These are phyloP conservation scores for Kickxella alabastrina DNA, from an alignment of 192 early-diverging fungal species.

Conservation along the genomic window DNA sequence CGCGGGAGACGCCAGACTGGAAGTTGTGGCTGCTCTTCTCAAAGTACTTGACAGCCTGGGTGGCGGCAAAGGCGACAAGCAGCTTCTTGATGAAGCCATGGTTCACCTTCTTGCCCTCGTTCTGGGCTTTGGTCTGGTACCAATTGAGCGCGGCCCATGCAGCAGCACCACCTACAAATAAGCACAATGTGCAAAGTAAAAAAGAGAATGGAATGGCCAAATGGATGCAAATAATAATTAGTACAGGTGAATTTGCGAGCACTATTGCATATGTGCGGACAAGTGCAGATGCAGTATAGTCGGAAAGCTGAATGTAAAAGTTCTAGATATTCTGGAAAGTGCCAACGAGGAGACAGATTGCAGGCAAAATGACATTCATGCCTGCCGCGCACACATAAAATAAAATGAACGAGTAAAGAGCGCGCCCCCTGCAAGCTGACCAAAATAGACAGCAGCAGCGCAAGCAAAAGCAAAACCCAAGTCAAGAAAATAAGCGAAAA, in stretches of 20 bases:
- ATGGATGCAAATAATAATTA: neutral
- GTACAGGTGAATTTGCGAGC: no score
- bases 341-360: no score
- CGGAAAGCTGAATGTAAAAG: no score
- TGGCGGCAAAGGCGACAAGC: conserved; percentile 42
- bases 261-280: no score
- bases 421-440: neutral
- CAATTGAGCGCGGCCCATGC: conserved; percentile 51
- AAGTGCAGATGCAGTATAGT: neutral
- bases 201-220: neutral
- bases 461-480: neutral
- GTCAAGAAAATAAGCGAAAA: neutral
- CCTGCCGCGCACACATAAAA: no score
- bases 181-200: neutral
- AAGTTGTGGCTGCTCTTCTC: conserved; percentile 43
- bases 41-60: conserved; percentile 45
- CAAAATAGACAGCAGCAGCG: neutral
- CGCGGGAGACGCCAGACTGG: conserved; percentile 44
- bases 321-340: no score
- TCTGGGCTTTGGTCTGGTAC: conserved; percentile 45
- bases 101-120: conserved; percentile 44
- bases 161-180: conserved; percentile 45
- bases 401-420: neutral
- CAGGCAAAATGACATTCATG: no score
- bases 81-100: conserved; percentile 47